Conservation (phyloP, 2,329 filamentous ascomycete species). For the Talaromyces marneffei region DNA sequence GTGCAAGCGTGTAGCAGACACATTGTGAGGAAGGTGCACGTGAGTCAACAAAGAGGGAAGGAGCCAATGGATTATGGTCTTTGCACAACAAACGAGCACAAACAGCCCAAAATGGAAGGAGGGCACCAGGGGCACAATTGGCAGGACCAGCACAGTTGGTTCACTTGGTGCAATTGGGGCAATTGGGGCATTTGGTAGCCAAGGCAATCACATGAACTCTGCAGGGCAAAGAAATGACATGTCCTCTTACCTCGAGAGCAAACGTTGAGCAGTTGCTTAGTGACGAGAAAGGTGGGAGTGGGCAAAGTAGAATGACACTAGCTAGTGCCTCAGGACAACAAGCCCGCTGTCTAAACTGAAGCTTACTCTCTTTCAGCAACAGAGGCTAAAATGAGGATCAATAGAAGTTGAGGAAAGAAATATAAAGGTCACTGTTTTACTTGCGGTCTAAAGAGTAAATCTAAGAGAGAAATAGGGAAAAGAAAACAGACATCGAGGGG, state of each 20-base stretch:
- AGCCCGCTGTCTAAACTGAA: slow-evolving; percentile 1
- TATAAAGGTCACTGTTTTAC: neutral
- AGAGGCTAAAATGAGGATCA: neutral
- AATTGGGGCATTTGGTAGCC: neutral
- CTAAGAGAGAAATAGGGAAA: neutral
- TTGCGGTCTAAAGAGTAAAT: neutral
- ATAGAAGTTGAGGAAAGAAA: neutral
- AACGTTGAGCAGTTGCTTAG: neutral
- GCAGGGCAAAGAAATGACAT: neutral
- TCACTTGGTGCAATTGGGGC: neutral
- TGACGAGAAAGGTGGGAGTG: neutral
- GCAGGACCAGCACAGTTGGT: neutral
- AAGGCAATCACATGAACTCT: neutral
- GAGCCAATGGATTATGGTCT: neutral
- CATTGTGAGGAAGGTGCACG: neutral
- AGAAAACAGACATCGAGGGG: neutral
- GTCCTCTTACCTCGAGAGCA: neutral
- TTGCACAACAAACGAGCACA: neutral
- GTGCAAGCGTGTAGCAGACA: neutral
- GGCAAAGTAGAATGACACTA: neutral
- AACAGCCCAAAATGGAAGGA: neutral
- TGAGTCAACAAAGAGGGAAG: neutral
- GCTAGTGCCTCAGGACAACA: slow-evolving; percentile 9
- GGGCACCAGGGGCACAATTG: neutral
- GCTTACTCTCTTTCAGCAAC: neutral